Percentiles rank a stretch among this genome's conserved stretches.
These are phyloP conservation scores for Leucocoprinus sp. DNA, from an alignment of 768 basidiomycete genomes.

Conservation along the genomic window DNA sequence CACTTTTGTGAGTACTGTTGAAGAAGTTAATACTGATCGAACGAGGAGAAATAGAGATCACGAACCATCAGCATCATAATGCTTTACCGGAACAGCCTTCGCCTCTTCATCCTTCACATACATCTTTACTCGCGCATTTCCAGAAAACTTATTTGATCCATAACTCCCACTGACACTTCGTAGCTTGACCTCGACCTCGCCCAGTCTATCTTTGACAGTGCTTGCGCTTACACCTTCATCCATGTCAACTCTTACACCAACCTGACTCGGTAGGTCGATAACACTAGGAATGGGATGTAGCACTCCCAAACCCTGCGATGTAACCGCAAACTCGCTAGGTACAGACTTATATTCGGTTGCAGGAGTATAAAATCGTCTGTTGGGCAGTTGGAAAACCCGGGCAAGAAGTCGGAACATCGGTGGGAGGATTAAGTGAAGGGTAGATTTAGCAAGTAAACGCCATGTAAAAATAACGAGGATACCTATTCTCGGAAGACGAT, in stretches of 20 bases:
- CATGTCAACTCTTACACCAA: constrained; percentile 35
- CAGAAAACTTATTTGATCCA: constrained; percentile 17
- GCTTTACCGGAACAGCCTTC: constrained; percentile 39
- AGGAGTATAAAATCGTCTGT: constrained; percentile 82
- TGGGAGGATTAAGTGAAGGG: constrained; percentile 68
- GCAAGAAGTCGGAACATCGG: constrained; percentile 76
- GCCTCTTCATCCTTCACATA: constrained; percentile 24
- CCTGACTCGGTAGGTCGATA: constrained; percentile 61
- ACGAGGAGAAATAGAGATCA: constrained; percentile 9
- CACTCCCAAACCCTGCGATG: constrained; percentile 30
- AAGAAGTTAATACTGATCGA: background rate
- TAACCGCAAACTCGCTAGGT: constrained; percentile 42
- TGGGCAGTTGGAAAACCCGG: constrained; percentile 62
- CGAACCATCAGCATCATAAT: constrained; percentile 83
- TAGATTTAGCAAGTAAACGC: constrained; percentile 80
- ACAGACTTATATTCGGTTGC: constrained; percentile 81
- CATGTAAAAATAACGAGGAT: constrained; percentile 76
- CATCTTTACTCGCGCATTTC: constrained; percentile 17
- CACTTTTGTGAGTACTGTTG: constrained; percentile 76
- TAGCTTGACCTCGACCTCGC: constrained; percentile 54
- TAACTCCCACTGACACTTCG: constrained; percentile 24
- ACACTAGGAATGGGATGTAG: constrained; percentile 77
- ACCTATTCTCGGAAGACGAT: constrained; percentile 31
- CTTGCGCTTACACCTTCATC: constrained; percentile 36
- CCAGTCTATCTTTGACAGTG: constrained; percentile 18